Base-by-base conservation (phyloP, 345 rosid species). In the Turritis glabra region DNA sequence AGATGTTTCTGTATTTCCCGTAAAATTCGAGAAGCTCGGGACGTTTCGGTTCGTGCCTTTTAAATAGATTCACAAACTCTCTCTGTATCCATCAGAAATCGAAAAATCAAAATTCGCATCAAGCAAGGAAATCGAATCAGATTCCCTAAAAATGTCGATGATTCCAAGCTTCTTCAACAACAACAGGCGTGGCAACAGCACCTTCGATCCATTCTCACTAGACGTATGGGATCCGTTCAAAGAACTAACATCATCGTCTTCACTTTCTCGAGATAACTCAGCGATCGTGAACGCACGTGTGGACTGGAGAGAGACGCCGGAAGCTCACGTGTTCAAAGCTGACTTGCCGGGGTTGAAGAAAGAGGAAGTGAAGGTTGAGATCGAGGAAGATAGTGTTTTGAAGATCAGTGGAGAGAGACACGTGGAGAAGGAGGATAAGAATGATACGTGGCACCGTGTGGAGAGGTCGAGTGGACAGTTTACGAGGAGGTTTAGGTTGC, bases 361-460 rank as follows among this genome's bases (percentile, higher is more conserved):
- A 0, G 85, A 82, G 22, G 85, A 79, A 35, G 82, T 82, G 74
- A 82, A 82, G 58, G 82, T 82, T 0, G 82, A 82, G 76, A 69
- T 82, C 1, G 85, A 82, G 33, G 85, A 82, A 1, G 79, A 78
- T 0, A 76, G 73, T 27, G 64, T 82, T 0, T 1, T 79, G 25
- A 77, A 75, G 71, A 82, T 79, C 55, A 79, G 82, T 5, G 85
- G 85, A 0, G 77, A 82, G 57, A 67, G 69, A 21, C 73, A 55
- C 50, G 75, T 68, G 58, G 85, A 82, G 69, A 64, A 73, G 27
- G 85, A 77, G 5, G 85, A 80, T 1, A 79, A 68, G 75, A 79
- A 60, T 10, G 81, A 79, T 46, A 73, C 64, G 65, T 79, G 78
- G 75, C 81, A 79, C 11, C 61, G 70, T 0, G 69, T 78, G 23